Evolutionary conservation across 2,329 filamentous ascomycete species (phyloP), one percentile per base, ranked within the genome.

Genomic region (Aurifilum marmelostoma): DNA sequence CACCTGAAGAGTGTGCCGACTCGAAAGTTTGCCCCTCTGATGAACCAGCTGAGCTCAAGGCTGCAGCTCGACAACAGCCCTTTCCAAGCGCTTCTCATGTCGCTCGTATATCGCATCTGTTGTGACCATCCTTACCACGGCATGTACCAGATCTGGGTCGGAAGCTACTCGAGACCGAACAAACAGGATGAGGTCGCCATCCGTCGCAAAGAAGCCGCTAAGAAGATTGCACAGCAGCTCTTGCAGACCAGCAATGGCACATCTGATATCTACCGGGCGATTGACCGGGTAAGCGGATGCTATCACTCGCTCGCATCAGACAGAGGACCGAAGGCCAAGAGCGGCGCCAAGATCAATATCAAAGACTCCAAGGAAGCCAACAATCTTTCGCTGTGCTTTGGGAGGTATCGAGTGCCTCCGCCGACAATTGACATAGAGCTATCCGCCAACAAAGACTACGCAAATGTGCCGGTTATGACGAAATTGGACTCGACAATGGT

Each of bases 41-140:
- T 97, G 89, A 99, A 97, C 75, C 96, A 99, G 78, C 86, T 99
- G 41, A 95, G 94, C 7, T 99, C 97, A n/a, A 90, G 96, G 9
- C 82, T 99, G 7, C 89, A 97, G 71, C 88, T 92, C 71, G 86
- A 90, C 41, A 80, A 85, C 1, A 86, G 85, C 21, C 77, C 83
- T 0, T 99, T 99, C 75, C 96, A 99, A 75, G 84, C 83, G 54
- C 84, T 95, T 1, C 83, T 99, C 1, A 87, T 89, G 65, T 83
- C 84, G 1, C 82, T 99, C 24, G 89, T 98, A 4, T 88, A 89
- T 75, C 90, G 89, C 11, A 97, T 99, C 67, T 98, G 95, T 76
- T 84, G 87, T 14, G 94, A 99, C 68, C 96, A 99, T 79, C 97
- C 96, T 0, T 97, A 94, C 78, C 97, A 99, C 77, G 94, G 94